A percentile compares a stretch with the other conserved stretches of the same genome.
These are phyloP conservation scores for Colletotrichum sp. DNA, from an alignment of 2,329 filamentous ascomycete species.

Conservation along the genomic window DNA sequence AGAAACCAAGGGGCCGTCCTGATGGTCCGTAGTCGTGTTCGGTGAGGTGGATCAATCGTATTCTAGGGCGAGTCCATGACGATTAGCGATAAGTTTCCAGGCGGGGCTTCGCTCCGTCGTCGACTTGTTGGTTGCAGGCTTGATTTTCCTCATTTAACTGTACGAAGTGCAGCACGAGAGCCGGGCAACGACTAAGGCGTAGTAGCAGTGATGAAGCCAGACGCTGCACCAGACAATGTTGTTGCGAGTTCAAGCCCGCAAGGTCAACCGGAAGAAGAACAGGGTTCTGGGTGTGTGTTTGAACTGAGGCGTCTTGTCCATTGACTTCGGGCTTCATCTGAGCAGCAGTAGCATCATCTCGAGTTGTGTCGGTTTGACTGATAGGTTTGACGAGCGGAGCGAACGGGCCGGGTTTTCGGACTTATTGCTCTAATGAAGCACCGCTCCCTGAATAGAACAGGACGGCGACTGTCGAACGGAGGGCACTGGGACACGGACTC, in stretches of 20 bases:
- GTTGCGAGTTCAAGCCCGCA: not conserved
- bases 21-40: conserved; percentile 2
- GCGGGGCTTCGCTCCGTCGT: not conserved
- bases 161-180: not conserved
- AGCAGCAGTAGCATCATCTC: not conserved
- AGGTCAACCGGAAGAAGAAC: not conserved
- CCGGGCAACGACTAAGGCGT: not conserved
- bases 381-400: not conserved
- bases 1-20: not conserved
- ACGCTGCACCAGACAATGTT: not conserved
- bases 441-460: not conserved
- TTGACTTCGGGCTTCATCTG: not conserved
- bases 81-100: not conserved
- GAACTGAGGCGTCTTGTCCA: not conserved
- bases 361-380: not conserved
- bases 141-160: not conserved
- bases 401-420: not conserved
- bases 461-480: not conserved
- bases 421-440: not conserved
- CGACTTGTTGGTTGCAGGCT: not conserved
- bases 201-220: not conserved
- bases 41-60: not conserved
- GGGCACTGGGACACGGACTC: not conserved
- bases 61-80: not conserved
- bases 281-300: not conserved